Evolutionary conservation across 2,329 filamentous ascomycete species (phyloP).

Genomic region (Cladobotryum protrusum): DNA sequence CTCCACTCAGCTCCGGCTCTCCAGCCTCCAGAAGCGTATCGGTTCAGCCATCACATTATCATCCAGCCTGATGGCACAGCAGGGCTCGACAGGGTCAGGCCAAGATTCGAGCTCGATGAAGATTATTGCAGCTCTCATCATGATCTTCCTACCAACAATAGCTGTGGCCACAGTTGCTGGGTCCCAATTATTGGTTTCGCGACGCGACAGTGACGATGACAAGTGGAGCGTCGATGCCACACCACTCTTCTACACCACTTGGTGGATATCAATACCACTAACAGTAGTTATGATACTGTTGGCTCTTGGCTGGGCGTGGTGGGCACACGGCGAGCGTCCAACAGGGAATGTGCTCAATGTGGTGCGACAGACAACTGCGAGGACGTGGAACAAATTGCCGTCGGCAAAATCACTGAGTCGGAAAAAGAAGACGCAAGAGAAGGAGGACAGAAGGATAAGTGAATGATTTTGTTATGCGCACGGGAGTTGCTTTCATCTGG

Average conservation of each 20-base stretch:
- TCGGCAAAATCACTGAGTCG: neutral
- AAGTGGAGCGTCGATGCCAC: constrained; percentile 20
- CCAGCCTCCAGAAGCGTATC: constrained; percentile 29
- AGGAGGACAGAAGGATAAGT: neutral
- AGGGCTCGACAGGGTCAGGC: constrained; percentile 29
- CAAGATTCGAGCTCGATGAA: constrained; percentile 32
- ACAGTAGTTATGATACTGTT: constrained; percentile 20
- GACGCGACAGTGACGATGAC: constrained; percentile 13
- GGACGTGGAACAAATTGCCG: too few relatives aligned
- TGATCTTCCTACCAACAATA: constrained; percentile 32
- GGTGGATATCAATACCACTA: constrained; percentile 26
- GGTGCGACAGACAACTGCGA: neutral
- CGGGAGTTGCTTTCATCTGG: too few relatives aligned
- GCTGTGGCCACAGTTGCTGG: constrained; percentile 27
- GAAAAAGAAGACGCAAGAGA: neutral
- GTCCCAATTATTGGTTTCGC: constrained; percentile 22
- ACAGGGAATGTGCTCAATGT: neutral
- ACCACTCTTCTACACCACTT: constrained; percentile 24
- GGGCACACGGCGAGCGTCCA: constrained; percentile 18
- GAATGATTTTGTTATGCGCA: too few relatives aligned
- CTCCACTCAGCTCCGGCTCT: constrained; percentile 29
- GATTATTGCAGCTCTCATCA: constrained; percentile 31
- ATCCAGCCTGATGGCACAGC: constrained; percentile 32
- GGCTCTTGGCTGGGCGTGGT: constrained; percentile 25
- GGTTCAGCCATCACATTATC: constrained; percentile 29